Base-by-base conservation (phyloP, 768 basidiomycete species). In the Leccinum pellstonianum region DNA sequence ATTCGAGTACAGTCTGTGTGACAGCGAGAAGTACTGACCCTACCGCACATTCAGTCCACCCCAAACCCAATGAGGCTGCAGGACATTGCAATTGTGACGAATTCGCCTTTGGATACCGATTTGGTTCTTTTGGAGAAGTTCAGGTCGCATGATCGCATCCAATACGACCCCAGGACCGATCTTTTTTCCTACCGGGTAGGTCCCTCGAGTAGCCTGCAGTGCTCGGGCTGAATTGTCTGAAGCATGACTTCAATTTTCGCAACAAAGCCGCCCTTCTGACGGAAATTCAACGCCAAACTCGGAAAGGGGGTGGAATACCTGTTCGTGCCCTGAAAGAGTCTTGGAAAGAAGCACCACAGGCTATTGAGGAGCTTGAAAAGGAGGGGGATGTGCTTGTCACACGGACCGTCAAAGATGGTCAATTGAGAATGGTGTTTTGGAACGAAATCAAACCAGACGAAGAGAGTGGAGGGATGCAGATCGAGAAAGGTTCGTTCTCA, bases 301-400 rank as follows among this genome's bases (percentile, higher is more conserved):
- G 86, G 29, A 88, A 87, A 65, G 93, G 92, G 11, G 89, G 91
- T 3, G 93, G 93, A 3, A 85, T 96, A 31, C 84, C 91, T 14
- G 88, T 96, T 31, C 85, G 91, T 19, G 81, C 86, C 1, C 77
- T 97, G 46, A 93, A 95, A 68, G 93, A 96, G 70, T 88, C 90
- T 14, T 97, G 94, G 93, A 90, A 91, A 66, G 90, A 91, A 64
- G 90, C 93, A 0, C 87, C 88, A 1, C 76, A 80, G 48, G 91
- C 90, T 0, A 87, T 95, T 48, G 91, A 94, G 69, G 91, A 95
- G 72, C 79, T 95, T n/a, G 92, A 93, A 71, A 84, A 89, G 68
- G 89, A 91, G 66, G 93, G 92, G 1, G 90, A 93, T 57, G 91
- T 94, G 1, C 80, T 94, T 43, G 90, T 93, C n/a, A 95, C 90